phyloP scores from a whole-genome alignment of 1,284 basidiomycete genomes.

The Peniophora sp. region DNA sequence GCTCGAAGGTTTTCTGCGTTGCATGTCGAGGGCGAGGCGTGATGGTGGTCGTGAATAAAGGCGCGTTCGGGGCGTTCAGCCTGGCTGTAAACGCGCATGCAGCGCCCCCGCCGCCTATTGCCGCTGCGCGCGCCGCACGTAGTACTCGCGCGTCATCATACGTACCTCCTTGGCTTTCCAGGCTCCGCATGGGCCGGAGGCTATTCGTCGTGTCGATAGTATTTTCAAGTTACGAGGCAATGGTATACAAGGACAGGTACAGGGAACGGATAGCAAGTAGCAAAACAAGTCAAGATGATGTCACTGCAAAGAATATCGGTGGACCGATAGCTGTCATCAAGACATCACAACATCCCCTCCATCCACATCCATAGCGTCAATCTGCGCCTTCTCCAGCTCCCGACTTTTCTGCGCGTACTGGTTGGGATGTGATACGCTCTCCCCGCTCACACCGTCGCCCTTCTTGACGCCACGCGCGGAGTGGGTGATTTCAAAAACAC shows the following conservation, averaged over 20 bases:
- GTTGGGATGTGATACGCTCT: slow-evolving; percentile 94
- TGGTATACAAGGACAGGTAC: no score
- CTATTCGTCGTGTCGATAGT: no score
- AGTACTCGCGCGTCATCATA: no score
- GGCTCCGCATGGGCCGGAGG: no score
- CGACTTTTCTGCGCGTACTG: slow-evolving; percentile 70
- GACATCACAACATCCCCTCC: slow-evolving; percentile 24
- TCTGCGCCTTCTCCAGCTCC: slow-evolving; percentile 46
- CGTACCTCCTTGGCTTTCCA: no score
- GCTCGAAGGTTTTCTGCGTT: neutral
- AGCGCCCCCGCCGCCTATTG: no score
- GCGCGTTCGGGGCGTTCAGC: neutral
- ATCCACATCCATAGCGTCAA: slow-evolving; percentile 20
- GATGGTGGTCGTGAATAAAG: neutral
- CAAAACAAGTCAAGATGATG: no score
- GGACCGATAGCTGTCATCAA: slow-evolving; percentile 4
- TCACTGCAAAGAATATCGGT: no score
- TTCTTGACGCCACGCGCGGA: slow-evolving; percentile 66
- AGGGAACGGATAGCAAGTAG: no score
- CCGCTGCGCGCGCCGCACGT: no score
- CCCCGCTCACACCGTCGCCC: slow-evolving; percentile 84
- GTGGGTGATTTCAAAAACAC: slow-evolving; percentile 96
- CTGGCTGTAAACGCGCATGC: no score
- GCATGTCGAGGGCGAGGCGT: neutral
- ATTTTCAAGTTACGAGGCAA: no score